Evolutionary conservation across 495 filamentous ascomycete genomes (phyloP).

Genomic region (Aspergillus taichungensis): DNA sequence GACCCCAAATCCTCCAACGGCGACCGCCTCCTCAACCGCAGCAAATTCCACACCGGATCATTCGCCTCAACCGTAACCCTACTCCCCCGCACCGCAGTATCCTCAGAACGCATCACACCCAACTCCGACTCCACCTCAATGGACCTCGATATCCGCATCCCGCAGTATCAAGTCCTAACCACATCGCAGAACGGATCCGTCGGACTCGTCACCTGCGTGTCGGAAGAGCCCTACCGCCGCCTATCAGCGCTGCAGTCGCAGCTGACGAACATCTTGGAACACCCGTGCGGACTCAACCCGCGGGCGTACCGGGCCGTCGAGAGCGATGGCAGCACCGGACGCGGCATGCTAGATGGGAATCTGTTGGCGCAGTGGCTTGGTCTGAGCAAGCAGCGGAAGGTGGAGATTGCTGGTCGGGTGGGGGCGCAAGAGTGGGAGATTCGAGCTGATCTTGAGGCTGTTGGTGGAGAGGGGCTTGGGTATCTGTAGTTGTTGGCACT

Average conservation of each 20-base stretch:
- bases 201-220: constrained; percentile 65
- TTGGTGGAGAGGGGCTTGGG: constrained; percentile 51
- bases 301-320: constrained; percentile 58
- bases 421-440: constrained; percentile 49
- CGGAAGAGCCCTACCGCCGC: constrained; percentile 74
- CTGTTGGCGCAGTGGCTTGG: constrained; percentile 59
- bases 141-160: constrained; percentile 22
- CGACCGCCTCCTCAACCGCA: constrained; percentile 73
- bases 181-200: constrained; percentile 66
- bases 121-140: constrained; percentile 30
- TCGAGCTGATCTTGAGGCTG: constrained; percentile 49
- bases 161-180: constrained; percentile 53
- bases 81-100: constrained; percentile 54
- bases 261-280: constrained; percentile 64
- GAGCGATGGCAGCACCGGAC: constrained; percentile 39
- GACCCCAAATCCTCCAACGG: constrained; percentile 91
- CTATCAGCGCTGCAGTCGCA: constrained; percentile 75
- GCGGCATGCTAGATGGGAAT: constrained; percentile 55
- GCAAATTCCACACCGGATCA: constrained; percentile 80
- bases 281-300: constrained; percentile 73
- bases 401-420: constrained; percentile 61
- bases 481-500: constrained; percentile 26
- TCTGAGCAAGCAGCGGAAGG: constrained; percentile 55
- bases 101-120: constrained; percentile 21
- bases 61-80: constrained; percentile 64